Evolutionary conservation across 352 stramenopile species (phyloP).

Genomic region (Phytophthora fragariae): DNA sequence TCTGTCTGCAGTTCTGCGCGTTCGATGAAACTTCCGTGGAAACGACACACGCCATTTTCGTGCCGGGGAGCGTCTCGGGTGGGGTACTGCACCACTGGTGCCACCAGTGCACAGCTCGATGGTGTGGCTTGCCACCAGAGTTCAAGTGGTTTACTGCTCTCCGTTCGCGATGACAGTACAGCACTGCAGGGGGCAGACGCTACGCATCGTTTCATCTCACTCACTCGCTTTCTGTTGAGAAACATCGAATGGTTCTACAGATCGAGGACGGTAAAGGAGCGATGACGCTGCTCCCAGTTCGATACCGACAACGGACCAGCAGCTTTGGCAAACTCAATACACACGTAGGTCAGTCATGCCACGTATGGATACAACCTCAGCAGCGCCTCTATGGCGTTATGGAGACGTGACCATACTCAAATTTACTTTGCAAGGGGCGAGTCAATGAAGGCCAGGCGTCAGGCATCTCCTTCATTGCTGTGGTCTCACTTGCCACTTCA

Average conservation of each 20-base stretch:
- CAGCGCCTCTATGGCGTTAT: not conserved
- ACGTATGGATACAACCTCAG: not conserved
- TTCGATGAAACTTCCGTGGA: conserved; percentile 41
- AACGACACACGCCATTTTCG: conserved; percentile 15
- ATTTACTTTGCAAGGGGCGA: too few species aligned
- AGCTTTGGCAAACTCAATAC: not conserved
- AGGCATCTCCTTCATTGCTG: too few species aligned
- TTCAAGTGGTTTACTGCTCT: too few species aligned
- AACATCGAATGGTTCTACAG: not conserved
- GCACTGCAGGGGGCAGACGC: not conserved
- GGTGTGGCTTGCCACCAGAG: too few species aligned
- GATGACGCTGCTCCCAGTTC: too few species aligned
- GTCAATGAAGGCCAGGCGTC: too few species aligned
- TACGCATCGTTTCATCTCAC: not conserved
- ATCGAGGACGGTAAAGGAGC: not conserved
- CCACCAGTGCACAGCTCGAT: not conserved
- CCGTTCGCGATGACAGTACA: too few species aligned
- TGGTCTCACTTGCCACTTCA: too few species aligned
- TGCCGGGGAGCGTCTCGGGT: not conserved
- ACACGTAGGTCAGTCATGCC: not conserved
- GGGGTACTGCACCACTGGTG: too few species aligned
- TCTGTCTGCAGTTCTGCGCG: conserved; percentile 28
- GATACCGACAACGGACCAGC: not conserved
- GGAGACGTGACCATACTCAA: not conserved
- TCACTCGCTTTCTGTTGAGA: too few species aligned